Evolutionary conservation across 75 land plant species (phyloP).

Genomic region (Pinus tabuliformis): DNA sequence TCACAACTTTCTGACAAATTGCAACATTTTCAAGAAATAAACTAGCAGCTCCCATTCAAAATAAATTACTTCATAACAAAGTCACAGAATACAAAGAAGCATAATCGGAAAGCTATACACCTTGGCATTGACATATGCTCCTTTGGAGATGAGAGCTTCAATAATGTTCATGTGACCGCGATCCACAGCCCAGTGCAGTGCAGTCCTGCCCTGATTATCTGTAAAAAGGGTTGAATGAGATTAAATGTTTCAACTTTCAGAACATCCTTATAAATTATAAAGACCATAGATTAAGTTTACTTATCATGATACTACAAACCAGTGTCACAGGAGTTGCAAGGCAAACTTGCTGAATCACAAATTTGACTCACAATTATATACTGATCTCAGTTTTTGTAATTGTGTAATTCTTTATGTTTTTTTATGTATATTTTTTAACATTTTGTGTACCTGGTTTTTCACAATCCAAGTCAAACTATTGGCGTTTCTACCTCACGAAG

Average conservation of each 20-base stretch:
- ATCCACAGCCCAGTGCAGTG: conserved; percentile 96
- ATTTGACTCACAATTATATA: too few relatives aligned
- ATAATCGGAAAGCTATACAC: conserved; percentile 21
- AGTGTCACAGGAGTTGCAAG: not conserved
- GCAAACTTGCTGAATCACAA: too few relatives aligned
- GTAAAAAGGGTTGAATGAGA: conserved; percentile 18
- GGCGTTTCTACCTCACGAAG: too few relatives aligned
- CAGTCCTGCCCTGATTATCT: conserved; percentile 93
- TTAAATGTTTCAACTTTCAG: not conserved
- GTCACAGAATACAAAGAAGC: not conserved
- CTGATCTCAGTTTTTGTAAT: too few relatives aligned
- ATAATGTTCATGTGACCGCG: conserved; percentile 62
- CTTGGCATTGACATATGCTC: conserved; percentile 79
- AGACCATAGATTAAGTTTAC: too few relatives aligned
- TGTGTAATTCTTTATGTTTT: too few relatives aligned
- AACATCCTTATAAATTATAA: too few relatives aligned
- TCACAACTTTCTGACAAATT: not conserved
- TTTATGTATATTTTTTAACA: too few relatives aligned
- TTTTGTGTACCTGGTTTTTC: too few relatives aligned
- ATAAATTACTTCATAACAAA: not conserved
- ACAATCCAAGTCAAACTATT: too few relatives aligned
- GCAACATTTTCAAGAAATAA: not conserved
- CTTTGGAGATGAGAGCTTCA: conserved; percentile 53
- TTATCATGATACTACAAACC: too few relatives aligned
- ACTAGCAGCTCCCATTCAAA: not conserved